A percentile compares a stretch with the other conserved stretches of the same genome.
Evolutionary conservation across 257 asterid genomes (phyloP).

Genomic region (Petunia secreta): DNA sequence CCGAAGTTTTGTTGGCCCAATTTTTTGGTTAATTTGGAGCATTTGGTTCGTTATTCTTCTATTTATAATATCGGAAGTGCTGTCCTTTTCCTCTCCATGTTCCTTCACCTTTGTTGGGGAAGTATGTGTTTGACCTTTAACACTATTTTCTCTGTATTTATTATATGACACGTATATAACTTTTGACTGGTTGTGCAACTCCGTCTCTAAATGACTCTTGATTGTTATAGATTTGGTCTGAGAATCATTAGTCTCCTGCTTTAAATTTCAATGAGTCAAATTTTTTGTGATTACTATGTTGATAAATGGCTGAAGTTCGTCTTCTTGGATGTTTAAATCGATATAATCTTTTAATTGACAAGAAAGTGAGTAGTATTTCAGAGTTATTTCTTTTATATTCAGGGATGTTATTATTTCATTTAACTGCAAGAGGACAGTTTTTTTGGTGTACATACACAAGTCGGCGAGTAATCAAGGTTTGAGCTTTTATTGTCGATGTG

Average conservation of each 20-base stretch:
- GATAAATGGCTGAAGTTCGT: not conserved
- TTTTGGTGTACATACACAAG: too few species aligned
- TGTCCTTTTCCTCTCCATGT: not conserved
- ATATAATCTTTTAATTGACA: not conserved
- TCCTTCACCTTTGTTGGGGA: not conserved
- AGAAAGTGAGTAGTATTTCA: not conserved
- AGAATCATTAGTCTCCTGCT: not conserved
- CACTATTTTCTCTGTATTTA: not conserved
- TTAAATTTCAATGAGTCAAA: not conserved
- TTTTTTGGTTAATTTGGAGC: conserved; percentile 1
- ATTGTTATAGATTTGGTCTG: not conserved
- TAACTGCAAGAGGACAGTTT: too few species aligned
- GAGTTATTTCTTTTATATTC: not conserved
- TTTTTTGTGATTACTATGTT: not conserved
- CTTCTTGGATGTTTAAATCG: not conserved
- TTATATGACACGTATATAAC: not conserved
- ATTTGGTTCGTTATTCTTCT: not conserved
- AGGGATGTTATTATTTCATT: not conserved
- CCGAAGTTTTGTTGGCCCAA: not conserved
- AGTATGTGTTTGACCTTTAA: not conserved
- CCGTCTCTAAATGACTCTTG: not conserved
- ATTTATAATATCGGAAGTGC: not conserved
- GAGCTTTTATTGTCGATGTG: too few species aligned
- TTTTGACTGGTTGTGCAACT: conserved; percentile 9
- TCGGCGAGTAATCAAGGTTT: too few species aligned